Percentiles rank a stretch among this genome's conserved stretches.
Evolutionary conservation across 2,329 filamentous ascomycete species (phyloP).

Genomic region (Penicillium rolfsii): DNA sequence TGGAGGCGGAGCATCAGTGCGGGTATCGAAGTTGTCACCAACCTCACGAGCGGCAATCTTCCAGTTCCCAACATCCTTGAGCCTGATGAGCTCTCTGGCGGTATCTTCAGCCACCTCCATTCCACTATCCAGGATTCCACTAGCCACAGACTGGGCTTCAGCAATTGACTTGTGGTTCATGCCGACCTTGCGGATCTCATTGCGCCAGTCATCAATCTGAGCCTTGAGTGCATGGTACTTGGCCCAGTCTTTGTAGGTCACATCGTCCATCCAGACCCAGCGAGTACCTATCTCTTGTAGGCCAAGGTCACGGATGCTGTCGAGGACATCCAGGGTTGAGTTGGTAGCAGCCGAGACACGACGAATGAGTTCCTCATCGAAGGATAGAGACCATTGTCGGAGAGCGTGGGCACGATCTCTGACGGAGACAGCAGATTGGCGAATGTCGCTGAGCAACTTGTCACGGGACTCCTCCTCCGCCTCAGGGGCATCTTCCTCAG

Average conservation of each 20-base stretch:
- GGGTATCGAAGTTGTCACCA: conserved; percentile 76
- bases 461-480: conserved; percentile 57
- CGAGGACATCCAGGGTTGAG: conserved; percentile 79
- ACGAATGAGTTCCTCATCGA: conserved; percentile 68
- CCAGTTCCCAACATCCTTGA: conserved; percentile 84
- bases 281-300: conserved; percentile 88
- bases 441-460: conserved; percentile 60
- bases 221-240: conserved; percentile 88
- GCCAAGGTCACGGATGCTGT: conserved; percentile 79
- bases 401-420: conserved; percentile 77
- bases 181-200: conserved; percentile 76
- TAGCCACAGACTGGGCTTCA: conserved; percentile 67
- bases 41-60: conserved; percentile 77
- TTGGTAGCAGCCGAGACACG: conserved; percentile 74
- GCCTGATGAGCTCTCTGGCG: conserved; percentile 74
- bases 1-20: conserved; percentile 47
- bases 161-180: conserved; percentile 72
- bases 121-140: conserved; percentile 72
- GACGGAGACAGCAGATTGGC: conserved; percentile 70
- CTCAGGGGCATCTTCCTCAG: conserved; percentile 60
- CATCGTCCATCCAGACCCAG: conserved; percentile 94
- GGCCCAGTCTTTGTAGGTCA: conserved; percentile 96
- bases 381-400: conserved; percentile 74
- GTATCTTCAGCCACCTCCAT: conserved; percentile 80
- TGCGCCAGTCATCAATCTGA: conserved; percentile 81